Conservation (phyloP, 2,329 filamentous ascomycete species). For the Fusarium papillatum region DNA sequence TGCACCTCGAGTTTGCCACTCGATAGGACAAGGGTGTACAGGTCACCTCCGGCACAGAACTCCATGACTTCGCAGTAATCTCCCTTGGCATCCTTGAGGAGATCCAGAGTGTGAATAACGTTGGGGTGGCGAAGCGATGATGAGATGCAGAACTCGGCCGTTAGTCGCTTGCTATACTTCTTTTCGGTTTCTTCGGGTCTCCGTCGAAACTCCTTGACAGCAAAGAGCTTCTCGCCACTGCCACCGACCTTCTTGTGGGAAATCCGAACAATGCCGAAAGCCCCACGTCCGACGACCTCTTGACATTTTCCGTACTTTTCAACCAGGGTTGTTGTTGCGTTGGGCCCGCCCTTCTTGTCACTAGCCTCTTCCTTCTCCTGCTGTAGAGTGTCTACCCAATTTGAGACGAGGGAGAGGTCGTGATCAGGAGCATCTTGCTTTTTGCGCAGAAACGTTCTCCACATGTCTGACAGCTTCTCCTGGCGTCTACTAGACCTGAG, state of each 20-base stretch:
- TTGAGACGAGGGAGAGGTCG: slow-evolving; percentile 92
- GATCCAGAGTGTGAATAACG: slow-evolving; percentile 96
- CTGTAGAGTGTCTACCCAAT: slow-evolving; percentile 94
- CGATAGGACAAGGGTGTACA: slow-evolving; percentile 93
- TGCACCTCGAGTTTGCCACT: slow-evolving; percentile 91
- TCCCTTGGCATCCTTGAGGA: slow-evolving; percentile 95
- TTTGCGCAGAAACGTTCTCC: slow-evolving; percentile 87
- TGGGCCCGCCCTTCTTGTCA: slow-evolving; percentile 83
- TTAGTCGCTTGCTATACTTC: slow-evolving; percentile 97
- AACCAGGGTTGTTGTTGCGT: slow-evolving; percentile 80
- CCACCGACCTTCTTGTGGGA: slow-evolving; percentile 94
- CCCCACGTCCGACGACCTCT: slow-evolving; percentile 94
- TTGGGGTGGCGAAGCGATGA: slow-evolving; percentile 97
- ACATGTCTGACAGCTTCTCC: slow-evolving; percentile 94
- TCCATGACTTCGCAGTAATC: slow-evolving; percentile 99
- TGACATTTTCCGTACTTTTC: slow-evolving; percentile 99
- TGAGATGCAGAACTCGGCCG: slow-evolving; percentile 98
- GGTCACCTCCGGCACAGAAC: slow-evolving; percentile 95
- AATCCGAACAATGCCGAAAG: slow-evolving; percentile 97
- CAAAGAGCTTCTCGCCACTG: slow-evolving; percentile 90
- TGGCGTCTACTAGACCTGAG: slow-evolving; percentile 92
- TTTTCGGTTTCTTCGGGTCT: slow-evolving; percentile 95
- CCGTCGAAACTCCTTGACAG: slow-evolving; percentile 97
- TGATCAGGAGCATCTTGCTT: slow-evolving; percentile 83
- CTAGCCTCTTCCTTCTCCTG: slow-evolving; percentile 88